A percentile compares a stretch with the other conserved stretches of the same genome.
Evolutionary conservation across 1,284 basidiomycete species (phyloP).

Genomic region (Neolentinus lepideus): DNA sequence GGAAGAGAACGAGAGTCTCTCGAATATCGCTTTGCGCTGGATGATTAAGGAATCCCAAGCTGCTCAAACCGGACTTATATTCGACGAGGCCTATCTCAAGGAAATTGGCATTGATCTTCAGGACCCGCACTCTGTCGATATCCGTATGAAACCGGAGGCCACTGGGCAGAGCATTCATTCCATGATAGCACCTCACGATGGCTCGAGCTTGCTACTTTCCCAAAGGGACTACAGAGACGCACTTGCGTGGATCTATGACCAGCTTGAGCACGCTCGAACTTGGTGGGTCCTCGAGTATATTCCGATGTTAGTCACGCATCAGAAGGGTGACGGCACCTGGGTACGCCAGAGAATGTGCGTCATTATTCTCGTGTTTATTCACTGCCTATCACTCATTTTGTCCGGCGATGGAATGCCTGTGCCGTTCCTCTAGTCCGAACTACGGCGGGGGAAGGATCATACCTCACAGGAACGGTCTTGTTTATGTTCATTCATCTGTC

Average conservation of each 20-base stretch:
- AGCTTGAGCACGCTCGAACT: constrained; percentile 10
- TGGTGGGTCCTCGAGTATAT: constrained; percentile 41
- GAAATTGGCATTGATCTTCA: constrained; percentile 21
- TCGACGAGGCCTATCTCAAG: constrained; percentile 34
- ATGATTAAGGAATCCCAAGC: constrained; percentile 54
- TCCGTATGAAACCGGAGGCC: not conserved
- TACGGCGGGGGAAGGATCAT: not conserved
- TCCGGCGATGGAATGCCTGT: not conserved
- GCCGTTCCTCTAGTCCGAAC: not conserved
- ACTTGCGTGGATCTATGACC: constrained; percentile 27
- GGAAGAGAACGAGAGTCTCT: constrained; percentile 31
- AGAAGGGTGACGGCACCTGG: constrained; percentile 28
- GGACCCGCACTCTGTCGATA: not conserved
- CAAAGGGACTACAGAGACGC: constrained; percentile 18
- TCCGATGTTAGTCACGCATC: constrained; percentile 27
- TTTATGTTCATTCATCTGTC: not conserved
- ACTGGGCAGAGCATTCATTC: not conserved
- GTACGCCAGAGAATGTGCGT: constrained; percentile 23
- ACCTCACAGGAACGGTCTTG: not conserved
- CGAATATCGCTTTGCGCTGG: constrained; percentile 64
- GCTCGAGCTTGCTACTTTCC: not conserved
- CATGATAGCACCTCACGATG: not conserved
- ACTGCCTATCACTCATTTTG: not conserved
- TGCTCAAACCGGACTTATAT: constrained; percentile 43
- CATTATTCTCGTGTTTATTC: not conserved